Base-by-base conservation (phyloP, 2,329 filamentous ascomycete species). In the Stagonosporopsis rhizophila region DNA sequence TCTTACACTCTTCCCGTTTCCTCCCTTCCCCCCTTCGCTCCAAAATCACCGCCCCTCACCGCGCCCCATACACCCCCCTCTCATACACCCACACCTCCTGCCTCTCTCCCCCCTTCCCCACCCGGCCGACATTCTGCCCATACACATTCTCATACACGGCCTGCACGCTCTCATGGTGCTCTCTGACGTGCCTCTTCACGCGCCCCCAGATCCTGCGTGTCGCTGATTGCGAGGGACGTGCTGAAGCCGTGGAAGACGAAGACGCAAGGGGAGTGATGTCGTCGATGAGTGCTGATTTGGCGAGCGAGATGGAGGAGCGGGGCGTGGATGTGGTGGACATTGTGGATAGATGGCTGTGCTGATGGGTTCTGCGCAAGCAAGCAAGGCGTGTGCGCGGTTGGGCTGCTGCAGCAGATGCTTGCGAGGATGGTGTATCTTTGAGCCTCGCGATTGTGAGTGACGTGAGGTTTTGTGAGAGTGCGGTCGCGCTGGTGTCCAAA, bases 141-240 rank as follows among this genome's bases (percentile, higher is more conserved):
- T 72, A 70, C 45, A 68, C 65, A 17, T 47, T 34, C 9, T 46
- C 61, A 52, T 62, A 70, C 15, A 59, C 64, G 1, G 59, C 62
- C 25, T 67, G 68, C 19, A 67, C 44, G 25, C 55, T 56, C n/a
- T 60, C 42, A 34, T 69, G 67, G 32, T 72, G 69, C 42, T 69
- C 61, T 17, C 47, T 61, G 1, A 56, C 58, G 28, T 62, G 61
- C 9, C 52, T 39, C 51, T 68, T 68, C 42, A 72, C 44, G 6
- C 56, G 47, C 5, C 44, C 39, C 64, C 64, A 69, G 2, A 65
- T 12, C 11, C 11, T 5, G n/a, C 5, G 4, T 9, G 27, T 2
- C 11, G 17, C 22, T n/a, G 40, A 44, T 3, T 15, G 30, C 15
- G 40, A 2, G 14, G 7, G n/a, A 2, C 1, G 25, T 28, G 23